Conservation (phyloP, 1,284 basidiomycete species). For the Trichosporon ovoides region DNA sequence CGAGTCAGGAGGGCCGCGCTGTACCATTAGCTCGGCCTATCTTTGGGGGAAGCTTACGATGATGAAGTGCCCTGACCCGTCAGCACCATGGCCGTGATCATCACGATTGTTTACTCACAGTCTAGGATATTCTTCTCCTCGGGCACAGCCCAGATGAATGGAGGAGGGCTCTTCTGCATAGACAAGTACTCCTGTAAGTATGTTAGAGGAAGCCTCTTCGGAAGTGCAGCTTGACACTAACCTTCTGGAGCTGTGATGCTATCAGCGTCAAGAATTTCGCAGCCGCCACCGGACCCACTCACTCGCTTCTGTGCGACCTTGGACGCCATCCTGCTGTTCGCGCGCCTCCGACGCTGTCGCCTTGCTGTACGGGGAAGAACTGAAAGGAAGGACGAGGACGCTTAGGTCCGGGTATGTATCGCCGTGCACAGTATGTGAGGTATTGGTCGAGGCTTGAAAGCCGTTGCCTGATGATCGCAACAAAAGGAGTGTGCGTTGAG, state of each 20-base stretch:
- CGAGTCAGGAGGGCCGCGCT: conserved; percentile 90
- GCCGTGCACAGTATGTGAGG: background rate
- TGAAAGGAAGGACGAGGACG: background rate
- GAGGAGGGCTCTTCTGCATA: conserved; percentile 90
- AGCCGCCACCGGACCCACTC: conserved; percentile 18
- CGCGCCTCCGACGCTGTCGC: background rate
- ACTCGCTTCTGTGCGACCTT: conserved; percentile 50
- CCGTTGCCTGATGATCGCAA: too few species aligned
- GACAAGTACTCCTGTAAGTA: conserved; percentile 68
- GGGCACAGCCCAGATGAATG: conserved; percentile 86
- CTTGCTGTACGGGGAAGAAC: background rate
- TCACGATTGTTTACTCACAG: conserved; percentile 67
- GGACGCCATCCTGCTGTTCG: conserved; percentile 38
- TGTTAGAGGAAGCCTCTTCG: background rate
- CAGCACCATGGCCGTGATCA: conserved; percentile 24
- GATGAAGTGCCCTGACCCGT: conserved; percentile 73
- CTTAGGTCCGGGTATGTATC: background rate
- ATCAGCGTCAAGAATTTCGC: background rate
- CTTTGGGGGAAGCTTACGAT: conserved; percentile 56
- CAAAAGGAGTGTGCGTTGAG: background rate
- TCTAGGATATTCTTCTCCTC: conserved; percentile 91
- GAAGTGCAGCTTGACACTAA: conserved; percentile 5
- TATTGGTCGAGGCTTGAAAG: background rate
- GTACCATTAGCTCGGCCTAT: conserved; percentile 15
- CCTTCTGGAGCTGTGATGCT: conserved; percentile 40